A percentile compares a stretch with the other conserved stretches of the same genome.
Conservation (phyloP, 148 eudicot species). For the Rheum nobile region DNA sequence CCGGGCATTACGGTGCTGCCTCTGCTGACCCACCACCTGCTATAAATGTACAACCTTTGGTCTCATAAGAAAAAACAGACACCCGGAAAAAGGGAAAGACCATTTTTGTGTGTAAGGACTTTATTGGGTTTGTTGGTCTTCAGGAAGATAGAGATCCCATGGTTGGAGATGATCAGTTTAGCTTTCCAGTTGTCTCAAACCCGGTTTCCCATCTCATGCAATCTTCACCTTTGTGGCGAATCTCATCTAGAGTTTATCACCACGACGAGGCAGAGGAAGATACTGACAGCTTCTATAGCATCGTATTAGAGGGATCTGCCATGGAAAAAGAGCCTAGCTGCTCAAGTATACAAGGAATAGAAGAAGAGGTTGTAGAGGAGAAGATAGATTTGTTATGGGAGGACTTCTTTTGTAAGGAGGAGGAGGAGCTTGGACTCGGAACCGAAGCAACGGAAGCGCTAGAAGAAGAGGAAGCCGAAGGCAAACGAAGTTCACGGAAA, state of each 20-base stretch:
- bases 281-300: too few species aligned
- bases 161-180: conserved; percentile 23
- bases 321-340: not conserved
- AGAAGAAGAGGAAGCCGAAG: not conserved
- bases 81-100: not conserved
- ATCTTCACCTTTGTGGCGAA: conserved; percentile 22
- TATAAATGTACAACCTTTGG: not conserved
- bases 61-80: not conserved
- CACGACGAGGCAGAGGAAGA: conserved; percentile 11
- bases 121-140: not conserved
- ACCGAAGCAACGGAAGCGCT: not conserved
- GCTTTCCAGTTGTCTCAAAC: conserved; percentile 24
- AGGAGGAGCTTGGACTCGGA: not conserved
- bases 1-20: not conserved
- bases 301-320: conserved; percentile 13
- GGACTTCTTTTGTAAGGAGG: conserved; percentile 22
- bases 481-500: not conserved
- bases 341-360: not conserved
- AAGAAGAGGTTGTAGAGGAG: conserved; percentile 14
- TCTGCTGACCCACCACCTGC: not conserved
- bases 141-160: not conserved
- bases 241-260: conserved; percentile 22
- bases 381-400: conserved; percentile 35
- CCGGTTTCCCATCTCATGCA: conserved; percentile 17
- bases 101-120: not conserved